Percentiles rank a stretch among this genome's conserved stretches.
These are phyloP conservation scores for Mycosphaerella sp. DNA, from an alignment of 2,329 filamentous ascomycete species.

Conservation along the genomic window DNA sequence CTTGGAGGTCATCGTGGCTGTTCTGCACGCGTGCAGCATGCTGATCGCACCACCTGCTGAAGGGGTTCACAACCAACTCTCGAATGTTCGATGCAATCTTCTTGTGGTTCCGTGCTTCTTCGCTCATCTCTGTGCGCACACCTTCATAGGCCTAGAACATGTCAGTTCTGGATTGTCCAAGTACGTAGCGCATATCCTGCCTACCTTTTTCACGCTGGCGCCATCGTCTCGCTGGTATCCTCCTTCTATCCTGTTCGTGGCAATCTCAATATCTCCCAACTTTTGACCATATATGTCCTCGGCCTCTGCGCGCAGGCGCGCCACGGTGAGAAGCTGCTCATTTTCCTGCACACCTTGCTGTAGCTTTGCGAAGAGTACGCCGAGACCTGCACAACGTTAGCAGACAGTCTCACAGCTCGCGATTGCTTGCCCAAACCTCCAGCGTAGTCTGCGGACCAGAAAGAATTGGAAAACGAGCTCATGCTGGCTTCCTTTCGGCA, in stretches of 20 bases:
- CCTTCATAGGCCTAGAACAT: slow-evolving; percentile 76
- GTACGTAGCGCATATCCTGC: not conserved
- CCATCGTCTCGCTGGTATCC: slow-evolving; percentile 91
- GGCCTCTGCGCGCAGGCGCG: slow-evolving; percentile 89
- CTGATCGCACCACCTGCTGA: slow-evolving; percentile 91
- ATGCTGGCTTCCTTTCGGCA: slow-evolving; percentile 41
- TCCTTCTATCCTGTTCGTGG: slow-evolving; percentile 71
- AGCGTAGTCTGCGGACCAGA: slow-evolving; percentile 98
- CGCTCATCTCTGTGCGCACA: slow-evolving; percentile 84
- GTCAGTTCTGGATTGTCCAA: slow-evolving; percentile 10
- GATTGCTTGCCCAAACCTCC: slow-evolving; percentile 55
- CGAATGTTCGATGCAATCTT: slow-evolving; percentile 96
- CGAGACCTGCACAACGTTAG: slow-evolving; percentile 52
- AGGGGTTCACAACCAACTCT: slow-evolving; percentile 89
- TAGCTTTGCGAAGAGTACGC: slow-evolving; percentile 91
- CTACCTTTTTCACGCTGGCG: slow-evolving; percentile 88
- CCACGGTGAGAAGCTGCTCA: slow-evolving; percentile 84
- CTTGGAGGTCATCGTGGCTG: slow-evolving; percentile 89
- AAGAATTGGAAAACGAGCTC: slow-evolving; percentile 89
- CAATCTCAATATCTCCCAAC: slow-evolving; percentile 72
- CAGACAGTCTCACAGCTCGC: slow-evolving; percentile 3
- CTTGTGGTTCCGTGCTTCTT: slow-evolving; percentile 80
- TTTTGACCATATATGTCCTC: slow-evolving; percentile 82
- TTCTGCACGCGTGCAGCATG: slow-evolving; percentile 87
- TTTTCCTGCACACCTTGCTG: slow-evolving; percentile 96